These are phyloP conservation scores for Takashimella tepidaria DNA, from an alignment of 1,284 basidiomycete genomes.

Conservation along the genomic window DNA sequence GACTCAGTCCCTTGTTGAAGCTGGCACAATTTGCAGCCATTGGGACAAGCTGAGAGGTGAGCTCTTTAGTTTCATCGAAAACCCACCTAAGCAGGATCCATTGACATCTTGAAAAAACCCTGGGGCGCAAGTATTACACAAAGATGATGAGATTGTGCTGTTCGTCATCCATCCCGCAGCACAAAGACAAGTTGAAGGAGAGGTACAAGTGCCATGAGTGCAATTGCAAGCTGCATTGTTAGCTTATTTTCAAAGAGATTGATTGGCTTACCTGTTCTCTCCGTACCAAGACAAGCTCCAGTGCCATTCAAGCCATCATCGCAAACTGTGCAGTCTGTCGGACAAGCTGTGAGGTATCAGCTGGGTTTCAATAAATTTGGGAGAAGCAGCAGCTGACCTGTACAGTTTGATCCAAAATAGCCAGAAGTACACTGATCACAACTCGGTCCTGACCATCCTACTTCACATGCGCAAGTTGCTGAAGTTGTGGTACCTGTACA, in stretches of 20 bases:
- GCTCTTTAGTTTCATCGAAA: background rate
- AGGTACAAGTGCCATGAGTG: constrained; percentile 43
- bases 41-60: constrained; percentile 43
- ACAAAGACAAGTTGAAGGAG: constrained; percentile 41
- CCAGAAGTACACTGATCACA: constrained; percentile 39
- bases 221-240: constrained; percentile 45
- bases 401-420: constrained; percentile 41
- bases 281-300: constrained; percentile 43
- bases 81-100: constrained; percentile 44
- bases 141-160: constrained; percentile 16
- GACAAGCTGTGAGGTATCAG: constrained; percentile 28
- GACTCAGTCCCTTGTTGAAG: constrained; percentile 24
- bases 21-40: constrained; percentile 41
- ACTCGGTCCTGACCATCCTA: constrained; percentile 29
- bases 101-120: constrained; percentile 41
- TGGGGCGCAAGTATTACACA: constrained; percentile 43
- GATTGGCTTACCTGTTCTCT: constrained; percentile 17
- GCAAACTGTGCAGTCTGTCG: constrained; percentile 38
- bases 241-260: background rate
- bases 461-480: constrained; percentile 23
- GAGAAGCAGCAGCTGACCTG: constrained; percentile 15
- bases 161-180: constrained; percentile 47
- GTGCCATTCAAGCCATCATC: constrained; percentile 46
- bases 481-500: constrained; percentile 15
- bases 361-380: background rate